Evolutionary conservation across 108 stramenopile species (phyloP).

Genomic region (Discostella pseudostelligera): DNA sequence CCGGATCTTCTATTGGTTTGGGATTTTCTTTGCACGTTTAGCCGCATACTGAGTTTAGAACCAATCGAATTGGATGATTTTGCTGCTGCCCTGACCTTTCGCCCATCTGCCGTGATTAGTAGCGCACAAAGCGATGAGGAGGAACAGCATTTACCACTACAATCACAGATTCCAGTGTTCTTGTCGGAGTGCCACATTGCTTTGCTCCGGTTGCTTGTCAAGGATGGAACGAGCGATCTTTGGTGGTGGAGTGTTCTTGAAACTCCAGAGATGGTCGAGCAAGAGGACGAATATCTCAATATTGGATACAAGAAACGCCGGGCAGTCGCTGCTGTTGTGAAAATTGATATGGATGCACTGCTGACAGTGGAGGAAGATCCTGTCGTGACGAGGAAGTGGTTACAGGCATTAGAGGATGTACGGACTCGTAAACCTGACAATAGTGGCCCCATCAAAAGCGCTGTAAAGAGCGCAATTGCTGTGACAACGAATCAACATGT

Average conservation of each 20-base stretch:
- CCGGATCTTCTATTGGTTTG: slow-evolving; percentile 80
- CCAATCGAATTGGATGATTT: slow-evolving; percentile 82
- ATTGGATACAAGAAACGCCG: slow-evolving; percentile 50
- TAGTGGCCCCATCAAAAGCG: slow-evolving; percentile 50
- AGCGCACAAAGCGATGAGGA: slow-evolving; percentile 29
- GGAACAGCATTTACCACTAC: slow-evolving; percentile 5
- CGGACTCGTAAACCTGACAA: slow-evolving; percentile 50
- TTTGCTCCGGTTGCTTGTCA: slow-evolving; percentile 65
- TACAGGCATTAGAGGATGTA: slow-evolving; percentile 64
- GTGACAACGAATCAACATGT: slow-evolving; percentile 69
- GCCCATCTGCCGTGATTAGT: slow-evolving; percentile 39
- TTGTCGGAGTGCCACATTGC: slow-evolving; percentile 81
- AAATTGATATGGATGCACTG: slow-evolving; percentile 78
- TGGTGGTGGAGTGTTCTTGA: slow-evolving; percentile 92
- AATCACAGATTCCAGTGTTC: slow-evolving; percentile 60
- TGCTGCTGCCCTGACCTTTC: slow-evolving; percentile 68
- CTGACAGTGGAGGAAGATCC: slow-evolving; percentile 74
- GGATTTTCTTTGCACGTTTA: slow-evolving; percentile 87
- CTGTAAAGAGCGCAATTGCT: slow-evolving; percentile 58
- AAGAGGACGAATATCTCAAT: slow-evolving; percentile 51
- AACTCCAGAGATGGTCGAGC: slow-evolving; percentile 66
- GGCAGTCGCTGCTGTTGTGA: slow-evolving; percentile 57
- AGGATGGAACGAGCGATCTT: slow-evolving; percentile 71
- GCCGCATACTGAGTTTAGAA: slow-evolving; percentile 58
- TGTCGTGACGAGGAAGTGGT: slow-evolving; percentile 73